These are phyloP conservation scores for Phaffomyces thermotolerans DNA, from an alignment of 805 yeast species.

Conservation along the genomic window DNA sequence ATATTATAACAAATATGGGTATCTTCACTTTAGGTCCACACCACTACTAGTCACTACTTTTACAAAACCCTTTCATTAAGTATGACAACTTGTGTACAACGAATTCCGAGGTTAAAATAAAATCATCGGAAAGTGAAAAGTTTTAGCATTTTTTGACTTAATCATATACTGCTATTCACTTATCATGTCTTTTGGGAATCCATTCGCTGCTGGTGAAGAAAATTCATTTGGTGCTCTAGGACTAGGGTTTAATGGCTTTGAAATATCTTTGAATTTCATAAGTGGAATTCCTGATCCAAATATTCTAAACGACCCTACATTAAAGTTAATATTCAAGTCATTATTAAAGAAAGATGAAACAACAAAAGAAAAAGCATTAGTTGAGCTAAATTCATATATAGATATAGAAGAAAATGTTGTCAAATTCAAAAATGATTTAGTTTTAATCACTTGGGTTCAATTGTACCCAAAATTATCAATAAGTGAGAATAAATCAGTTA, in stretches of 20 bases:
- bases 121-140: too few relatives aligned
- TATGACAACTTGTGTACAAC: too few relatives aligned
- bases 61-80: too few relatives aligned
- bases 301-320: slow-evolving; percentile 36
- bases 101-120: too few relatives aligned
- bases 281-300: slow-evolving; percentile 73
- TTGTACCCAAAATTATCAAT: slow-evolving; percentile 72
- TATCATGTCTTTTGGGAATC: slow-evolving; percentile 16
- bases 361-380: slow-evolving; percentile 78
- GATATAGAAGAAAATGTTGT: slow-evolving; percentile 11
- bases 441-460: slow-evolving; percentile 67
- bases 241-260: slow-evolving; percentile 36
- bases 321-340: slow-evolving; percentile 65
- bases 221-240: slow-evolving; percentile 19
- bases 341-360: slow-evolving; percentile 70
- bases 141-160: too few relatives aligned
- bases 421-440: slow-evolving; percentile 42
- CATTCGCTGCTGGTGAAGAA: slow-evolving; percentile 12
- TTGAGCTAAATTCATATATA: slow-evolving; percentile 39
- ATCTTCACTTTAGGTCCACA: too few relatives aligned
- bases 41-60: too few relatives aligned
- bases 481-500: slow-evolving; percentile 60
- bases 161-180: too few relatives aligned
- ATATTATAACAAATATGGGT: too few relatives aligned
- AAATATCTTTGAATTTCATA: slow-evolving; percentile 65